Conservation (phyloP, 2,329 filamentous ascomycete species). For the Verticillium nonalfalfae region DNA sequence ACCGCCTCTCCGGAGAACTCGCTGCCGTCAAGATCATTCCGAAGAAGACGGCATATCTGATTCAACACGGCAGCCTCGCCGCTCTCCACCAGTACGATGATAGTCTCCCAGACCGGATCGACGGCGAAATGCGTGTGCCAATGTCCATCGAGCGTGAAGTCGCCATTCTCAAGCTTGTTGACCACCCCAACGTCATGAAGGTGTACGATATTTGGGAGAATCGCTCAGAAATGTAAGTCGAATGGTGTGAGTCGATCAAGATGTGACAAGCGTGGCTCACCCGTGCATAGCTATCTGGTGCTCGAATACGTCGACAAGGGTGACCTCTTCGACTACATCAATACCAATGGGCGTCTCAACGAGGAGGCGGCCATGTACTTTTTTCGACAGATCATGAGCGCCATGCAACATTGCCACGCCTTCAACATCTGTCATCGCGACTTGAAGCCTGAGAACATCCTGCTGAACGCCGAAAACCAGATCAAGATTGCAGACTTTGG, state of each 20-base stretch:
- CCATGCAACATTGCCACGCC: constrained; percentile 85
- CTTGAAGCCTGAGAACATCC: constrained; percentile 93
- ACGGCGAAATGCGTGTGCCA: constrained; percentile 67
- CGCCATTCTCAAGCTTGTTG: constrained; percentile 92
- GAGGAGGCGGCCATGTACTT: constrained; percentile 79
- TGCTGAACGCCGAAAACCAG: constrained; percentile 67
- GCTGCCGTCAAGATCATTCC: constrained; percentile 96
- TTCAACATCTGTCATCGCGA: constrained; percentile 96
- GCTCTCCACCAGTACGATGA: constrained; percentile 71
- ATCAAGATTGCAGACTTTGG: constrained; percentile 97
- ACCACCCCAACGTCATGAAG: constrained; percentile 91
- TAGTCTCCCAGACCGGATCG: constrained; percentile 44
- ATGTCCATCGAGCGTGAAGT: constrained; percentile 91
- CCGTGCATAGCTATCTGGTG: constrained; percentile 71
- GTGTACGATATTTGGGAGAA: constrained; percentile 99
- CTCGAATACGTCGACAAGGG: constrained; percentile 79
- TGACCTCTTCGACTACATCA: constrained; percentile 85
- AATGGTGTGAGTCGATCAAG: not conserved
- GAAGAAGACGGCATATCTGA: constrained; percentile 70
- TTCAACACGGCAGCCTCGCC: constrained; percentile 79
- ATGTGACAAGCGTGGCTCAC: constrained; percentile 14
- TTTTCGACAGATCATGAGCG: constrained; percentile 90
- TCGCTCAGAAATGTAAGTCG: constrained; percentile 77
- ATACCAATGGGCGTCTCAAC: constrained; percentile 61
- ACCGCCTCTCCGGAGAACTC: constrained; percentile 69